Base-by-base conservation (phyloP, 2,329 filamentous ascomycete species). In the Paecilomyces variotii region DNA sequence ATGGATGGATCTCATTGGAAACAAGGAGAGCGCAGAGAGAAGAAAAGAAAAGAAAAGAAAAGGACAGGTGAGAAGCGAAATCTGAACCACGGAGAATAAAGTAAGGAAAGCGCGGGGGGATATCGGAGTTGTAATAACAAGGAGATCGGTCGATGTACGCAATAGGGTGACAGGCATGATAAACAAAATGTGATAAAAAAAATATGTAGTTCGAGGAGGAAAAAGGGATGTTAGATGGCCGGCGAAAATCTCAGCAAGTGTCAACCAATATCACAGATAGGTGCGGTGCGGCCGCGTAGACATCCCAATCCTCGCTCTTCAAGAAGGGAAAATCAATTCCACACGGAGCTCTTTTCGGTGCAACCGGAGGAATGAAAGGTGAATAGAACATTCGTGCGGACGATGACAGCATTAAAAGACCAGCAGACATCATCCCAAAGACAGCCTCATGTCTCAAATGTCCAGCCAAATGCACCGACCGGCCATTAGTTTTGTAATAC, bases 311-410 rank as follows among this genome's bases (percentile, higher is more conserved):
- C 19, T 45, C 35, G n/a, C 35, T 45, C 62, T 59, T 57, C 62
- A 63, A 59, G 64, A 61, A 67, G 61, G 60, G 57, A 61, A 59
- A 62, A 62, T 58, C 56, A 59, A 19, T 57, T 68, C 62, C 63
- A 64, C 54, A 61, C 60, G 70, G 62, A 62, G 67, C 63, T 69
- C 65, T 69, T 69, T 65, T 65, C 60, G 12, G 50, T 11, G 24
- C 50, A 66, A 68, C 62, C 61, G 63, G 60, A 63, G 65, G 61
- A 72, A 72, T 69, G 72, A 68, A 73, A 67, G 70, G 69, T 70
- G 70, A 73, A 73, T 73, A 70, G 71, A 73, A 73, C 68, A 64
- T 68, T 72, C 71, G 67, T 70, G 52, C 67, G 25, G 71, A 70
- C 67, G 71, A 72, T 70, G 69, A 67, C 67, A 63, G 70, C 68